phyloP scores from a whole-genome alignment of 1,284 basidiomycete species.

The Xanthoconium separans region DNA sequence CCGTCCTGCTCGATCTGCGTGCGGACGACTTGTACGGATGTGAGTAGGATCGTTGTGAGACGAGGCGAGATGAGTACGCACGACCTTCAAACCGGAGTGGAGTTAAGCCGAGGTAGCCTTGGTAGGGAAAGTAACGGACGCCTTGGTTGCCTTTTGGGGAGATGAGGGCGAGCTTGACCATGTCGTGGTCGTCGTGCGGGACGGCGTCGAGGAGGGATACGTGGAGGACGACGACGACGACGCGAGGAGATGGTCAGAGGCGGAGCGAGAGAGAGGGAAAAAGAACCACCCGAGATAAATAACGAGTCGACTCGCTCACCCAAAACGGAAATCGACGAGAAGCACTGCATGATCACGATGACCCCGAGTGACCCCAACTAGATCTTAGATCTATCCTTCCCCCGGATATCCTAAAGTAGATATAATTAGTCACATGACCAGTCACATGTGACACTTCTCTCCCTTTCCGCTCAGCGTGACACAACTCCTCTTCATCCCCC shows the following conservation, averaged over 20 bases:
- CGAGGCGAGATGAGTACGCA: constrained; percentile 36
- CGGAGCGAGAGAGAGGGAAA: constrained; percentile 19
- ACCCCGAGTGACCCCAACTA: constrained; percentile 22
- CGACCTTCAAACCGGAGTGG: constrained; percentile 76
- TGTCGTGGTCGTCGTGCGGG: constrained; percentile 34
- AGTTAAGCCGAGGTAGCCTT: constrained; percentile 77
- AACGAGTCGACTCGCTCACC: constrained; percentile 26
- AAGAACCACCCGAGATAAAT: constrained; percentile 37
- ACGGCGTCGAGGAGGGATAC: constrained; percentile 25
- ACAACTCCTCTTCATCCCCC: neutral
- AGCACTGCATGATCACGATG: constrained; percentile 29
- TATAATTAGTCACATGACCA: constrained; percentile 19
- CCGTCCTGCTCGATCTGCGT: constrained; percentile 70
- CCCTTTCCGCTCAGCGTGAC: constrained; percentile 8
- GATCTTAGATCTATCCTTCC: constrained; percentile 29
- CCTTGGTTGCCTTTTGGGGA: constrained; percentile 65
- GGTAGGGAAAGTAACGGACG: constrained; percentile 69
- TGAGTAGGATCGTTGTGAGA: constrained; percentile 5
- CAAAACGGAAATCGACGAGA: constrained; percentile 34
- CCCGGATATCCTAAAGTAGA: constrained; percentile 3
- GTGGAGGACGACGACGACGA: constrained; percentile 26
- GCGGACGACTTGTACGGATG: constrained; percentile 50
- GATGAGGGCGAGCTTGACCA: constrained; percentile 65
- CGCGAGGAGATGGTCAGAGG: constrained; percentile 17
- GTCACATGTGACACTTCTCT: constrained; percentile 19